A percentile compares a stretch with the other conserved stretches of the same genome.
phyloP scores from a whole-genome alignment of 495 filamentous ascomycete genomes.

The Aspergillus olivimuriae region DNA sequence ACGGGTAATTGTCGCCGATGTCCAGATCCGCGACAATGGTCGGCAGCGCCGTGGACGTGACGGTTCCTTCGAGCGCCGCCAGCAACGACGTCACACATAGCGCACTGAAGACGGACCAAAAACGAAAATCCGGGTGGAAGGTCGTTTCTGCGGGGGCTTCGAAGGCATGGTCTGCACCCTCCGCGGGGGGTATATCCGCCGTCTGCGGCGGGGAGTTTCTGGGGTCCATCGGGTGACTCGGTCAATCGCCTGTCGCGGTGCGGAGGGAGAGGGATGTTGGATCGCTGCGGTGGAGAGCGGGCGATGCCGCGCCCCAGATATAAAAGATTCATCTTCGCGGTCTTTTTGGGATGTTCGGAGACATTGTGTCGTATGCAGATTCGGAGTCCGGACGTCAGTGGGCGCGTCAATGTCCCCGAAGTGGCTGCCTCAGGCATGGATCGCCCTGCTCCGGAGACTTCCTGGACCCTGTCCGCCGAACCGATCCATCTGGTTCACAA shows the following conservation, averaged over 20 bases:
- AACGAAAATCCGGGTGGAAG: no score
- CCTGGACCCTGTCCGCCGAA: no score
- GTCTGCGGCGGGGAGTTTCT: no score
- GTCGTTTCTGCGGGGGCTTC: no score
- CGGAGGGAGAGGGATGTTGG: no score
- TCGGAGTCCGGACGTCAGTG: slow-evolving; percentile 2
- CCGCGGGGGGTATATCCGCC: no score
- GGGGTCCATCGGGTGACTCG: no score
- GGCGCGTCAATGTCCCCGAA: slow-evolving; percentile 3
- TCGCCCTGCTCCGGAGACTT: neutral
- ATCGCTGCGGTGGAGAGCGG: no score
- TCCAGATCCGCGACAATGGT: slow-evolving; percentile 26
- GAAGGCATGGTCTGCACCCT: no score
- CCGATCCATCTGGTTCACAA: no score
- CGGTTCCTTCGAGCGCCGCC: slow-evolving; percentile 25
- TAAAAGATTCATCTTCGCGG: slow-evolving; percentile 1
- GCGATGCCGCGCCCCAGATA: no score
- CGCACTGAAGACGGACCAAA: neutral
- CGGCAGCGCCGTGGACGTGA: slow-evolving; percentile 36
- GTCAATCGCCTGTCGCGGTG: no score
- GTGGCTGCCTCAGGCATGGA: slow-evolving; percentile 3
- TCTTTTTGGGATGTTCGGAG: slow-evolving; percentile 5
- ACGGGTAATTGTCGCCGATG: slow-evolving; percentile 28
- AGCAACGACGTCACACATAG: neutral
- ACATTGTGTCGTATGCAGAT: neutral